Evolutionary conservation across 2,329 filamentous ascomycete species (phyloP).

Genomic region (Fusarium napiforme): DNA sequence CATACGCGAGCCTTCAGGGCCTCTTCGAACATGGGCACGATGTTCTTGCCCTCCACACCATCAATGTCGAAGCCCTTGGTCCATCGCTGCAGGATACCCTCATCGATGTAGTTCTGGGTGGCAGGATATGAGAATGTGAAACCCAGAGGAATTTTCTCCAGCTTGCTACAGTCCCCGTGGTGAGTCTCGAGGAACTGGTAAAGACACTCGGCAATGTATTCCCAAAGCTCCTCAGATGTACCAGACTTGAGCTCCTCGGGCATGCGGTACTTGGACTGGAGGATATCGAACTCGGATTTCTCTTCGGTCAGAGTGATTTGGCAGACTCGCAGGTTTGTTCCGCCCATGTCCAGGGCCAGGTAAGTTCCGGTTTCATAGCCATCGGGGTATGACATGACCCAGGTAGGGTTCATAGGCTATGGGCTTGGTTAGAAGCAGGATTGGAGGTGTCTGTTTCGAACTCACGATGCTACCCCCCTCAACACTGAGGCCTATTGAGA

Average conservation of each 20-base stretch:
- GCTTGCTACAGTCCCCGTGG: conserved; percentile 72
- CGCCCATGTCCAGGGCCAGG: conserved; percentile 93
- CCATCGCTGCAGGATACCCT: conserved; percentile 93
- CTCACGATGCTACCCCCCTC: conserved; percentile 93
- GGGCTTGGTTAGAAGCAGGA: conserved; percentile 31
- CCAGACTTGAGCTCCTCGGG: conserved; percentile 92
- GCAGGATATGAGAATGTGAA: conserved; percentile 98
- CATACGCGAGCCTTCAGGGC: conserved; percentile 71
- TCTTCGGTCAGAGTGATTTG: conserved; percentile 89
- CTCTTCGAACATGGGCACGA: conserved; percentile 87
- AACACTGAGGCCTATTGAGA: conserved; percentile 74
- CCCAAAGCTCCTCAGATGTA: conserved; percentile 87
- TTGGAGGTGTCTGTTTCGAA: conserved; percentile 32
- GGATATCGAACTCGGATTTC: conserved; percentile 92
- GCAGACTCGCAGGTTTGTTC: conserved; percentile 94
- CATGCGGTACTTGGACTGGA: conserved; percentile 96
- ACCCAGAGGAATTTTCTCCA: conserved; percentile 79
- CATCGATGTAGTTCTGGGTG: conserved; percentile 91
- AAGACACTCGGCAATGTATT: conserved; percentile 92
- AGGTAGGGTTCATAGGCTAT: conserved; percentile 97
- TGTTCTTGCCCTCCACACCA: conserved; percentile 89
- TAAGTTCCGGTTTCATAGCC: conserved; percentile 89
- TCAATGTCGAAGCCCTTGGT: conserved; percentile 97
- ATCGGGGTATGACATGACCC: conserved; percentile 91
- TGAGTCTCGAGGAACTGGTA: conserved; percentile 91